Base-by-base conservation (phyloP, 352 stramenopile genomes). In the Phytophthora pisi region DNA sequence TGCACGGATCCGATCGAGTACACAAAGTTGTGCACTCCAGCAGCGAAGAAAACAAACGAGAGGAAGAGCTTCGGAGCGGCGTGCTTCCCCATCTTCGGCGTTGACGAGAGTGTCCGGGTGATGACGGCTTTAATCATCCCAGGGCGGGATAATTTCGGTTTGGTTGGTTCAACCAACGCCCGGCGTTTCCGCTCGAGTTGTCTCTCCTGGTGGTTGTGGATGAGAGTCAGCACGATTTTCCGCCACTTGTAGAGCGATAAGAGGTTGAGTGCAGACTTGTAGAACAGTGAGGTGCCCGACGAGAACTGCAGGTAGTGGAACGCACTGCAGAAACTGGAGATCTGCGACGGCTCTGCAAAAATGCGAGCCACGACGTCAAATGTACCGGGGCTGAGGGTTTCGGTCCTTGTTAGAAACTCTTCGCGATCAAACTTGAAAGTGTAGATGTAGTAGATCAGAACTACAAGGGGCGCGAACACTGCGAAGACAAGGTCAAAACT, bases 281-380 rank as follows among this genome's bases (percentile, higher is more conserved):
- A 65, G 11, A 73, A 57, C 0, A 86, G 34, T 6, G 43, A 64
- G 1, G 45, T 49, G 0, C 60, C 42, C 0, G 75, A 68, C 24
- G 61, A 72, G 57, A 90, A 73, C 53, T 78, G 79, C 24, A 90
- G 23, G 23, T 81, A 79, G 26, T 70, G 68, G 55, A 88, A 87
- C 7, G 69, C 79, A 11, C 74, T 77, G 5, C 77, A 73, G 9
- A 51, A 51, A 51, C 45, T 30, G 6, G 45, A 51, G 26, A 51
- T 51, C 8, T 51, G 45, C 18, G 45, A 51, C 16, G 49, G 49
- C 7, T 54, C 49, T 36, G 15, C 49, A 36, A 54, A 54, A 36
- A 54, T 36, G 13, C 49, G 49, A 20, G 49, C 49, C 23, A 54
- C 26, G 18, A 20, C 16, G 24, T 54, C 49, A 10, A 54, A 54